Percentiles rank a stretch among this genome's conserved stretches.
These are phyloP conservation scores for Clonostachys sp. DNA, from an alignment of 2,329 filamentous ascomycete genomes.

Conservation along the genomic window DNA sequence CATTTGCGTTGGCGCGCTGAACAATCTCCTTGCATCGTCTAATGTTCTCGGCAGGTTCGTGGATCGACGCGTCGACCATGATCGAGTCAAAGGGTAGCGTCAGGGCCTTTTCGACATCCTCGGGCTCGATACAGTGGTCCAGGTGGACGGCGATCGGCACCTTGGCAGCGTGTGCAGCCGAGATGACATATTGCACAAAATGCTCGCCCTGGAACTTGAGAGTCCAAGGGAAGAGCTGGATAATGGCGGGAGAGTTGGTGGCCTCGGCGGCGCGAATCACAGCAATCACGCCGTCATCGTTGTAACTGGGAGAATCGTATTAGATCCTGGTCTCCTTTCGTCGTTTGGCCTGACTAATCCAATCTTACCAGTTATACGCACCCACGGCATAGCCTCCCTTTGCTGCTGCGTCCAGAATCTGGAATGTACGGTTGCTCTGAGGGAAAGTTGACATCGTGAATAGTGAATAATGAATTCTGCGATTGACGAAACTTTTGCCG, in stretches of 20 bases:
- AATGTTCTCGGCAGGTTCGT: conserved; percentile 59
- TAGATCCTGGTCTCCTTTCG: no score
- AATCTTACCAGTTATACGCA: conserved; percentile 35
- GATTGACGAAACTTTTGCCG: no score
- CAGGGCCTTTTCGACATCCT: conserved; percentile 17
- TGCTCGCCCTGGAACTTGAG: conserved; percentile 49
- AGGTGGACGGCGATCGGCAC: conserved; percentile 53
- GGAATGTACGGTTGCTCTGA: conserved; percentile 10
- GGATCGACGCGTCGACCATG: conserved; percentile 65
- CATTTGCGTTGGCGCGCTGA: conserved; percentile 50
- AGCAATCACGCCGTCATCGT: conserved; percentile 58
- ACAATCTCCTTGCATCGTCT: conserved; percentile 52
- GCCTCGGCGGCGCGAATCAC: conserved; percentile 57
- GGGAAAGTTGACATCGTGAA: conserved; percentile 6
- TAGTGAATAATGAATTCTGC: no score
- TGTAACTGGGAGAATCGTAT: conserved; percentile 29
- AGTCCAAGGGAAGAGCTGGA: conserved; percentile 64
- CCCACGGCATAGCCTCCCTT: conserved; percentile 37
- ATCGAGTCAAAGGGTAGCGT: conserved; percentile 52
- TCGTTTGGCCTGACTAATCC: background rate
- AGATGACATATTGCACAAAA: conserved; percentile 39
- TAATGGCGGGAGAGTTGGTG: conserved; percentile 55
- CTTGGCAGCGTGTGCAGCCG: conserved; percentile 39
- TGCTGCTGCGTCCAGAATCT: conserved; percentile 40
- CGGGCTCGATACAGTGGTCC: conserved; percentile 45